Conservation (phyloP, 148 eudicot genomes). For the Camellia sinensis region DNA sequence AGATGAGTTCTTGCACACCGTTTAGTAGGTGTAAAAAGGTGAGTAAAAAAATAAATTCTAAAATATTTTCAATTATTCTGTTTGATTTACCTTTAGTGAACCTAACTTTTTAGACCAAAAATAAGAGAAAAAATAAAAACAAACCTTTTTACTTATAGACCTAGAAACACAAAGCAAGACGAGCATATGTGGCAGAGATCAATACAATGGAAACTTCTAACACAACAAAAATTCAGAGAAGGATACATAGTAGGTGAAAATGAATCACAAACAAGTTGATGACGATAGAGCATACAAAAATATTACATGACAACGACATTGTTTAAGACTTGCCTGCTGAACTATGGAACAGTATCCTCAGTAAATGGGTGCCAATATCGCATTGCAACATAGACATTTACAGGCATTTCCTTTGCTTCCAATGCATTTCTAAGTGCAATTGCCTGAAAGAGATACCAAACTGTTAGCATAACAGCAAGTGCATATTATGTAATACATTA, state of each 20-base stretch:
- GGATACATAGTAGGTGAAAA: not conserved
- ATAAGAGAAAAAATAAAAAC: too few species aligned
- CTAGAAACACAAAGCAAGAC: conserved; percentile 9
- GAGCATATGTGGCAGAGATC: not conserved
- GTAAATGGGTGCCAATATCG: conserved; percentile 98
- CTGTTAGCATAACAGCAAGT: not conserved
- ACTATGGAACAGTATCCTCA: conserved; percentile 96
- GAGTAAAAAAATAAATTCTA: not conserved
- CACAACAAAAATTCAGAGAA: not conserved
- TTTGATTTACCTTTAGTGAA: not conserved
- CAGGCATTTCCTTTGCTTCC: conserved; percentile 61
- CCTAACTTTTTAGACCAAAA: not conserved
- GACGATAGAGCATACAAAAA: not conserved
- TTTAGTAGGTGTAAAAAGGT: not conserved
- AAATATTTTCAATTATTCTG: not conserved
- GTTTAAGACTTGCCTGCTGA: conserved; percentile 50
- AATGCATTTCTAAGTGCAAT: conserved; percentile 64
- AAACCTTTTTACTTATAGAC: too few species aligned
- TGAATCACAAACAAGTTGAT: not conserved
- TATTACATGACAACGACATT: not conserved
- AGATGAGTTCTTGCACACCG: not conserved
- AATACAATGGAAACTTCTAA: not conserved
- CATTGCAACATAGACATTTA: conserved; percentile 92
- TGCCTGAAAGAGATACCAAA: conserved; percentile 51
- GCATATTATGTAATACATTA: not conserved